Base-by-base conservation (phyloP, 148 eudicot genomes). In the Heliamphora exappendiculata region DNA sequence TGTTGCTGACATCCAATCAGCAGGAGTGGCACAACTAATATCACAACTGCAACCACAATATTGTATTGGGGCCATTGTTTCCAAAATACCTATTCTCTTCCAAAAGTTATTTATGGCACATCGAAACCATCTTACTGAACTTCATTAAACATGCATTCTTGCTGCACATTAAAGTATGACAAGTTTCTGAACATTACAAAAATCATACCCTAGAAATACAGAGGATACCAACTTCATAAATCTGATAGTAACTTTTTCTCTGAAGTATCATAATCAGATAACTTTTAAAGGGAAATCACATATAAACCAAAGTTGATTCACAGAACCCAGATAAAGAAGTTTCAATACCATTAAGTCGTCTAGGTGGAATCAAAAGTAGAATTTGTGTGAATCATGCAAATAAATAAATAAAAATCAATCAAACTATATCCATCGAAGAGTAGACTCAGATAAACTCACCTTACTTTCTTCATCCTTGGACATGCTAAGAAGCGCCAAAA, bases 381-480 rank as follows among this genome's bases (percentile, higher is more conserved):
- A 47, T 34, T 72, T 10, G 45, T 53, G 20, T 57, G 12, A 33
- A 54, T 53, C 47, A 73, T 12, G 65, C 28, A 39, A 68, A 68
- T 11, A 14, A 20, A 49, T 14, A 51, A 9, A 33, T 31, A 34
- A 51, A 9, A 71, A 31, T 50, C 13, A 71, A 51, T 65, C 37
- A 59, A 29, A 55, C 55, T 7, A 41, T 37, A 11, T 72, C 19
- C 20, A 72, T 36, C 0, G 7, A 20, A n/a, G 51, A 69, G 36
- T 12, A 42, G 70, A 29, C 31, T 78, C n/a, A 31, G 60, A 72
- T 9, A 67, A 42, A 55, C 76, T 80, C 78, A 89, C 93, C 93
- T 86, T 87, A 74, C 89, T 89, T 57, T 89, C 91, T 82, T 86
- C 88, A 75, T 89, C 91, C 80, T 85, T 88, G 70, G 86, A 82